Percentiles rank a stretch among this genome's conserved stretches.
Evolutionary conservation across 306 rosid species (phyloP).

Genomic region (Canavalia ensiformis): DNA sequence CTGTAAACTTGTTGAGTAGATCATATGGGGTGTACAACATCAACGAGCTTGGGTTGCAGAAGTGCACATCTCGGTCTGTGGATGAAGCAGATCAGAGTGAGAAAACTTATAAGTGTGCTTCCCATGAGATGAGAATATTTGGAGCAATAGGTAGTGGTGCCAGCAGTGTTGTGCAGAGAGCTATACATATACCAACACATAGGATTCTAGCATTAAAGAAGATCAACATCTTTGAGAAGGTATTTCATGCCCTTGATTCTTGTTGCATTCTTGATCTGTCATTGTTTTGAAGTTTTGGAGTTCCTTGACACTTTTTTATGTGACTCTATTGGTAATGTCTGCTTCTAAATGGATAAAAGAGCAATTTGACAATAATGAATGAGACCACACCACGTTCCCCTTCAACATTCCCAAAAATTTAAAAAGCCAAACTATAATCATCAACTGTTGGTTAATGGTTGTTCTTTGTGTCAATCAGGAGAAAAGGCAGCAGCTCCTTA

Average conservation of each 20-base stretch:
- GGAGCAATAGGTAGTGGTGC: constrained; percentile 99
- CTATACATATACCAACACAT: constrained; percentile 88
- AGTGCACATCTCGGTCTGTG: constrained; percentile 70
- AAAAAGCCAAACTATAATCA: background rate
- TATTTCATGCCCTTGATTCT: constrained; percentile 34
- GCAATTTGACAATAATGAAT: constrained; percentile 12
- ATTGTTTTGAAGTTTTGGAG: constrained; percentile 32
- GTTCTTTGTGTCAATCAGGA: constrained; percentile 65
- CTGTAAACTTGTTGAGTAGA: constrained; percentile 88
- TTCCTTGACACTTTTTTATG: constrained; percentile 18
- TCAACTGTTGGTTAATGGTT: constrained; percentile 25
- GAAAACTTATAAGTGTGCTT: constrained; percentile 79
- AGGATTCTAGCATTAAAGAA: constrained; percentile 88
- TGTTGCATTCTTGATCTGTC: constrained; percentile 14
- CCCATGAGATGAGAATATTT: constrained; percentile 89
- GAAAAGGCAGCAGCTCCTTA: constrained; percentile 95
- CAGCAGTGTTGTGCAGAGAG: constrained; percentile 96
- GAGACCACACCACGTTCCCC: background rate
- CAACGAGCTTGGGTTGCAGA: constrained; percentile 93
- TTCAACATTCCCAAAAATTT: background rate
- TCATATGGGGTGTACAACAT: constrained; percentile 92
- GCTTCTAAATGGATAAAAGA: constrained; percentile 33
- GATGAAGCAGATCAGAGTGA: constrained; percentile 62
- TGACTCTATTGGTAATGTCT: constrained; percentile 18
- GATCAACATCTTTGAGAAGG: constrained; percentile 98